Evolutionary conservation across 2,329 filamentous ascomycete genomes (phyloP).

Genomic region (Aspergillus spinulosporus): DNA sequence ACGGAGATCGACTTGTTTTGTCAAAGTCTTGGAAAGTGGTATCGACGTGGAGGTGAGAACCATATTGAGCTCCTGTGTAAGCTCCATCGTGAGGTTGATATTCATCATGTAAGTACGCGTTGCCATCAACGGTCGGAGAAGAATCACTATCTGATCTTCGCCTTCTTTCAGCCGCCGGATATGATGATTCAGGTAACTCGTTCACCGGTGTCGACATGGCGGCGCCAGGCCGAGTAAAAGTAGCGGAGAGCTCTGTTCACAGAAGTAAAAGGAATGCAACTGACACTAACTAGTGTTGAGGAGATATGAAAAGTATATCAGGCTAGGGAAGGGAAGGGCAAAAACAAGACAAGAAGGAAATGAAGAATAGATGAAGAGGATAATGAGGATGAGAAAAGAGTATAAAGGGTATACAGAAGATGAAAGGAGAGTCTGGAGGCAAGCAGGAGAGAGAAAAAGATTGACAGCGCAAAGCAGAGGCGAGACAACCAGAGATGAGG

Average conservation of each 20-base stretch:
- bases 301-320: neutral
- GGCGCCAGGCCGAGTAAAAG: slow-evolving; percentile 25
- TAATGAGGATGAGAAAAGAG: neutral
- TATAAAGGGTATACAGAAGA: neutral
- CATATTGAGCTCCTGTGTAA: neutral
- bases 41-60: slow-evolving; percentile 30
- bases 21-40: slow-evolving; percentile 24
- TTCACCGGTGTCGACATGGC: slow-evolving; percentile 40
- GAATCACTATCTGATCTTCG: slow-evolving; percentile 25
- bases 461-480: slow-evolving; percentile 13
- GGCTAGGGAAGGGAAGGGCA: neutral
- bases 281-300: neutral
- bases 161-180: slow-evolving; percentile 30
- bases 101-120: slow-evolving; percentile 31
- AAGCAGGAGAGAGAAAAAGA: slow-evolving; percentile 6
- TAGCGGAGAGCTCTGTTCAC: slow-evolving; percentile 1
- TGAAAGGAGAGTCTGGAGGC: slow-evolving; percentile 6
- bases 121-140: slow-evolving; percentile 33
- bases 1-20: slow-evolving; percentile 48
- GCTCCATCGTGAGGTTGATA: slow-evolving; percentile 15
- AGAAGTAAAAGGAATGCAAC: neutral
- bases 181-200: slow-evolving; percentile 29
- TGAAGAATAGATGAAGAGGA: neutral
- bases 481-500: slow-evolving; percentile 12
- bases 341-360: neutral